A percentile compares a stretch with the other conserved stretches of the same genome.
phyloP scores from a whole-genome alignment of 176 grass and related monocot species.

The Dendrocalamus sinicus region DNA sequence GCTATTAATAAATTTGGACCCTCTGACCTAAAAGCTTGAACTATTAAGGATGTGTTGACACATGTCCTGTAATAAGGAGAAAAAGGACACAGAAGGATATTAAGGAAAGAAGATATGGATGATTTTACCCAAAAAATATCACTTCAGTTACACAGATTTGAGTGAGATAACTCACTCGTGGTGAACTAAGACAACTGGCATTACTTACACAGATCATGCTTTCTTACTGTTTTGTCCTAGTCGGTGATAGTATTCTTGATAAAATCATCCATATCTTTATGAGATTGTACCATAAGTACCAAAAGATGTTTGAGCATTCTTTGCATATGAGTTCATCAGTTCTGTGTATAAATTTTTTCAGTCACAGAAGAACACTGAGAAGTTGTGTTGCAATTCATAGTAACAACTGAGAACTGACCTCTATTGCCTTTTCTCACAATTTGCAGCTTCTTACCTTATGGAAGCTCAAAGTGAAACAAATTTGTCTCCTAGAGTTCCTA shows the following conservation, averaged over 20 bases:
- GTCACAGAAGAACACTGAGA: neutral
- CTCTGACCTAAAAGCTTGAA: neutral
- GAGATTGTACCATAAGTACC: neutral
- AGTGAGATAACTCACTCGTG: neutral
- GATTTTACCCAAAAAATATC: neutral
- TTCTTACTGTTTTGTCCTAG: neutral
- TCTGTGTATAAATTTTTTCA: conserved; percentile 9
- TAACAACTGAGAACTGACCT: neutral
- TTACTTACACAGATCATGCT: neutral
- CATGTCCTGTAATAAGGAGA: neutral
- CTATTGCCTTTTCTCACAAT: conserved; percentile 38
- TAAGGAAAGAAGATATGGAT: conserved; percentile 2
- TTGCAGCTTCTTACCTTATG: conserved; percentile 68
- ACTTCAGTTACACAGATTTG: neutral
- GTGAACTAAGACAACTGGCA: neutral
- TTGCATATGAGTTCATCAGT: conserved; percentile 12
- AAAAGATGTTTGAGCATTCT: neutral
- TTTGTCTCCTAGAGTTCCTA: conserved; percentile 62
- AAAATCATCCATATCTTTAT: neutral
- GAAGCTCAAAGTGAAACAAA: conserved; percentile 56
- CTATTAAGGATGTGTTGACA: neutral
- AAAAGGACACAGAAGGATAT: neutral
- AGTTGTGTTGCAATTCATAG: neutral
- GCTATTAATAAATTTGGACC: neutral
- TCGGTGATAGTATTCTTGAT: neutral